These are phyloP conservation scores for Galerina marginata DNA, from an alignment of 768 basidiomycete species.

Conservation along the genomic window DNA sequence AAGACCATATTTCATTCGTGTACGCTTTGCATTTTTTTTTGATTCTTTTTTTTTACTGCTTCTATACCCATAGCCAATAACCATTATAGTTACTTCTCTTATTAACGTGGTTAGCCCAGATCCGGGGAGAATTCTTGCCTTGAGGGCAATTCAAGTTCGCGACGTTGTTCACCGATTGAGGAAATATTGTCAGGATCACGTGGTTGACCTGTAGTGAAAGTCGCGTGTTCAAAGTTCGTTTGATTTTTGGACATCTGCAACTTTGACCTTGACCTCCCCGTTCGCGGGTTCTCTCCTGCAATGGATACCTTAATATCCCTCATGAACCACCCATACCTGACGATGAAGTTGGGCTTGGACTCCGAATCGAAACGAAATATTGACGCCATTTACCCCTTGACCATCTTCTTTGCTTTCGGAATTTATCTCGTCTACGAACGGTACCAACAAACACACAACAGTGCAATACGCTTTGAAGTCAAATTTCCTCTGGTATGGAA, in stretches of 20 bases:
- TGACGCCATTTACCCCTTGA: slow-evolving; percentile 70
- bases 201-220: slow-evolving; percentile 14
- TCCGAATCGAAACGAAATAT: slow-evolving; percentile 55
- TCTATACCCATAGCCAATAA: slow-evolving; percentile 29
- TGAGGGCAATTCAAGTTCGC: too few species aligned
- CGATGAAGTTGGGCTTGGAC: slow-evolving; percentile 53
- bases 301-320: slow-evolving; percentile 54
- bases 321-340: slow-evolving; percentile 59
- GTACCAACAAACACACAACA: slow-evolving; percentile 75
- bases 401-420: slow-evolving; percentile 75
- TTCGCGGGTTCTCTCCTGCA: slow-evolving; percentile 22
- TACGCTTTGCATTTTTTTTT: slow-evolving; percentile 20
- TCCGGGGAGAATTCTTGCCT: too few species aligned
- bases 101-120: too few species aligned
- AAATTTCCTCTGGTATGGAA: slow-evolving; percentile 59
- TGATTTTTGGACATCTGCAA: slow-evolving; percentile 12
- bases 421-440: slow-evolving; percentile 81
- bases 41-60: slow-evolving; percentile 12
- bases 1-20: slow-evolving; percentile 14
- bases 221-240: slow-evolving; percentile 32
- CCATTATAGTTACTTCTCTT: slow-evolving; percentile 16
- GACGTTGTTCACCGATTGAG: neutral
- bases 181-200: slow-evolving; percentile 13
- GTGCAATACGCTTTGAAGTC: slow-evolving; percentile 70
- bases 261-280: slow-evolving; percentile 6